Conservation (phyloP, 108 stramenopile genomes). For the Cyclotella sp. region DNA sequence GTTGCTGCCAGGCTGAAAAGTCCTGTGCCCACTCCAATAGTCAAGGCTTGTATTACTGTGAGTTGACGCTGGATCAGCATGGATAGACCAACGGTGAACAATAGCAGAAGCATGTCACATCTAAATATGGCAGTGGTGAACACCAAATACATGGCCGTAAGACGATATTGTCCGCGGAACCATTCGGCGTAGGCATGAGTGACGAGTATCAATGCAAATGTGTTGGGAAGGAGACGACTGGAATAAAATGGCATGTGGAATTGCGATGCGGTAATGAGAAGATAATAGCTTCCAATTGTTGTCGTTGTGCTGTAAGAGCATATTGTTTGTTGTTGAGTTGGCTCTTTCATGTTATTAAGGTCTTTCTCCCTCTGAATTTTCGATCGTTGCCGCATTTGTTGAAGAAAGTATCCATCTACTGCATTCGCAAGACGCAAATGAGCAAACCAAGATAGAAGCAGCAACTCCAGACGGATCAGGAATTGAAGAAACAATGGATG, state of each 20-base stretch:
- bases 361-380: background rate
- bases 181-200: constrained; percentile 76
- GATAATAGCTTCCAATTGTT: constrained; percentile 56
- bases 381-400: background rate
- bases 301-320: background rate
- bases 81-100: constrained; percentile 80
- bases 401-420: constrained; percentile 43
- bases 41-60: constrained; percentile 60
- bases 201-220: constrained; percentile 87
- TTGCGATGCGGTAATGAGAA: constrained; percentile 81
- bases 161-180: constrained; percentile 54
- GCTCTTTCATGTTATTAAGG: too few relatives aligned
- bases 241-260: constrained; percentile 98
- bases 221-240: constrained; percentile 95
- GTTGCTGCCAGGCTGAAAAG: constrained; percentile 69
- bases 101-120: constrained; percentile 92
- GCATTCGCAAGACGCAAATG: constrained; percentile 68
- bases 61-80: constrained; percentile 68
- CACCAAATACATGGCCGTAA: constrained; percentile 65
- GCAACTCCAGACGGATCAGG: constrained; percentile 63
- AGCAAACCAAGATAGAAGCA: constrained; percentile 56
- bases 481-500: constrained; percentile 71
- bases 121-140: constrained; percentile 90
- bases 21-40: constrained; percentile 70
- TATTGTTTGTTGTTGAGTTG: constrained; percentile 11